Evolutionary conservation across 495 filamentous ascomycete species (phyloP).

Genomic region (Pyronema omphalodes): DNA sequence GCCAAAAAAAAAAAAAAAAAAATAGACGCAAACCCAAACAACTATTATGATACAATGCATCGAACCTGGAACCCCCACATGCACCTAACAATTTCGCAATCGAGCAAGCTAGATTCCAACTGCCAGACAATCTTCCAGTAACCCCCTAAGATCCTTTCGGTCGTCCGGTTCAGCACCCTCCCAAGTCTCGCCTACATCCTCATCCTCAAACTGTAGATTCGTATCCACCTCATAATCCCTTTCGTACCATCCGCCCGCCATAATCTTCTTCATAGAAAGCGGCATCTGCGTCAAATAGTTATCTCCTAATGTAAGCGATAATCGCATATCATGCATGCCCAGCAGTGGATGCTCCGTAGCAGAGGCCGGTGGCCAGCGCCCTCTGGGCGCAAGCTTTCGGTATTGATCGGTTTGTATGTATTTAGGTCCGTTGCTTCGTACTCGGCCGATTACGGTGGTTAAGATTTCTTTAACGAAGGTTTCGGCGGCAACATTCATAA

Average conservation of each 20-base stretch:
- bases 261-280: constrained; percentile 48
- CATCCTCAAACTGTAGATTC: constrained; percentile 37
- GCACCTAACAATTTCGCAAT: too few relatives aligned
- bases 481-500: constrained; percentile 80
- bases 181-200: constrained; percentile 49
- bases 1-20: too few relatives aligned
- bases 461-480: constrained; percentile 82
- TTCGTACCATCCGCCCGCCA: constrained; percentile 49
- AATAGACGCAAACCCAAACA: too few relatives aligned
- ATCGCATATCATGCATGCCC: constrained; percentile 57
- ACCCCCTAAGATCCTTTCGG: constrained; percentile 40
- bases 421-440: constrained; percentile 57
- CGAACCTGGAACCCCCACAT: too few relatives aligned
- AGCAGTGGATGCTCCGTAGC: constrained; percentile 46
- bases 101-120: constrained; percentile 4
- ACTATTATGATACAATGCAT: too few relatives aligned
- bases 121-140: constrained; percentile 40
- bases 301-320: constrained; percentile 57
- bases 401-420: constrained; percentile 70
- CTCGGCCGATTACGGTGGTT: constrained; percentile 56
- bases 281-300: constrained; percentile 61
- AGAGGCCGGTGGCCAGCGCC: constrained; percentile 30
- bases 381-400: constrained; percentile 51
- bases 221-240: constrained; percentile 34
- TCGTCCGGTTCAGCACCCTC: constrained; percentile 48